Evolutionary conservation across 2,329 filamentous ascomycete species (phyloP).

Genomic region (Fusarium albosuccineum): DNA sequence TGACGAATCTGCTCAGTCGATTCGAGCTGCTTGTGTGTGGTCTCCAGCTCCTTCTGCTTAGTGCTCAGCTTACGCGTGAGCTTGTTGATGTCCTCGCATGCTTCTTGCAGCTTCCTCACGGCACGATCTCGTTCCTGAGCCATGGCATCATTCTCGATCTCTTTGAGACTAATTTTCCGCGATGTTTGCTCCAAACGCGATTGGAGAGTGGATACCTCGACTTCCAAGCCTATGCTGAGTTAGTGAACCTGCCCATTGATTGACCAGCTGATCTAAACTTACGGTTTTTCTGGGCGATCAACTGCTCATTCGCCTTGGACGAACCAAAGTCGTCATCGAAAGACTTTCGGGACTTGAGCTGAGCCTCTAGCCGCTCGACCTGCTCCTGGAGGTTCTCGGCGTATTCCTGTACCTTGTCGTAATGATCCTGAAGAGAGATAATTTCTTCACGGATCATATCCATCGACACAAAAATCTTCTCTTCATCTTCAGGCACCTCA

Average conservation of each 20-base stretch:
- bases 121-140: constrained; percentile 75
- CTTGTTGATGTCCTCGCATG: constrained; percentile 69
- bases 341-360: constrained; percentile 61
- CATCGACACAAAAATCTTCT: constrained; percentile 71
- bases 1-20: constrained; percentile 55
- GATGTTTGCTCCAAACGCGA: constrained; percentile 72
- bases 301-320: constrained; percentile 59
- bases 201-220: constrained; percentile 71
- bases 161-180: constrained; percentile 71
- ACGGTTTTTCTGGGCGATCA: constrained; percentile 68
- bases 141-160: constrained; percentile 73
- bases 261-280: constrained; percentile 49
- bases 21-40: constrained; percentile 57
- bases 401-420: constrained; percentile 67
- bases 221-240: constrained; percentile 64
- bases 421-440: constrained; percentile 66
- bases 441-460: constrained; percentile 73
- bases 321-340: constrained; percentile 58
- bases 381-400: constrained; percentile 66
- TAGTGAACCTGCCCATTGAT: background rate
- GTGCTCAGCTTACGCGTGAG: constrained; percentile 58
- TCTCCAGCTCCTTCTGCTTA: constrained; percentile 58
- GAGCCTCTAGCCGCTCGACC: constrained; percentile 63
- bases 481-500: constrained; percentile 65
- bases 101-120: constrained; percentile 71